Base-by-base conservation (phyloP, 2,329 filamentous ascomycete genomes). In the Stylonectria norvegica region DNA sequence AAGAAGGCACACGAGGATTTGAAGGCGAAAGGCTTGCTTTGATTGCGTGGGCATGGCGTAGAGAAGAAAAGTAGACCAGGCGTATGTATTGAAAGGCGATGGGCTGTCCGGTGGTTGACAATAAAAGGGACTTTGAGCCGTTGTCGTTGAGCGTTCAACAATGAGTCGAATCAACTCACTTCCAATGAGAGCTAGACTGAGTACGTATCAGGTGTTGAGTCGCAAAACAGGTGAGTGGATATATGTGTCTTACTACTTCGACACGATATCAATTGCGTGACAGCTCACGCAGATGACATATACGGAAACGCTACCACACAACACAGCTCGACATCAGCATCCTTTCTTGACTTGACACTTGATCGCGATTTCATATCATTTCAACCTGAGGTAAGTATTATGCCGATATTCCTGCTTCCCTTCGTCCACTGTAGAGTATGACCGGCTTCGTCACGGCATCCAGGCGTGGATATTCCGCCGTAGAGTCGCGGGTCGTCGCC, bases 1-100 rank as follows among this genome's bases (percentile, higher is more conserved):
- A 93, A 89, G 74, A 94, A 91, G 75, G 63, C 78, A 43, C 83
- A 90, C 62, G 84, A 90, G 48, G 79, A 83, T 45, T 48, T 64
- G 20, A 65, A 64, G 49, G 60, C 59, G 12, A 65, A 64, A 49
- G 61, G 60, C 34, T 33, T 61, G 37, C 42, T 55, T 46, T 59
- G 47, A 42, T 46, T n/a, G 34, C 3, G 16, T 12, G 12, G 29
- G 44, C 20, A 17, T 16, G 48, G 18, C 40, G 29, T 36, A 50
- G 43, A 40, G 41, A 36, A 34, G 38, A 42, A 52, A 42, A 48
- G 48, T n/a, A n/a, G n/a, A n/a, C n/a, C n/a, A n/a, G n/a, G n/a
- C n/a, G n/a, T n/a, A n/a, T n/a, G n/a, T 8, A 25, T 25, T 25
- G 12, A 25, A 25, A 25, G 22, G 22, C 12, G 22, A 12, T 8